phyloP scores from a whole-genome alignment of 108 stramenopile genomes.

The Skeletonema marinoi region DNA sequence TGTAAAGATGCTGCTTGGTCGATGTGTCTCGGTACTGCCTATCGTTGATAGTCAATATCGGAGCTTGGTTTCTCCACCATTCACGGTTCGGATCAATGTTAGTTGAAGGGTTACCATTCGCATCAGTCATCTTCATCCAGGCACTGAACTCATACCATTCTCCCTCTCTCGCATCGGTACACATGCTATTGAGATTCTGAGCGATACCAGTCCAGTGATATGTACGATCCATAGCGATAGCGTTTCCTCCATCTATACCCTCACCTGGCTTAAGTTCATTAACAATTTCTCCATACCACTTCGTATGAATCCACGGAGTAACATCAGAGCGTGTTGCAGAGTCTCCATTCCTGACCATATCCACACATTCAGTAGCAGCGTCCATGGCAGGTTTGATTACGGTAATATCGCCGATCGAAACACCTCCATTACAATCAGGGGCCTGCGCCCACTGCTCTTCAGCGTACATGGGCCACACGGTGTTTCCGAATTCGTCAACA shows the following conservation, averaged over 20 bases:
- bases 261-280: slow-evolving; percentile 14
- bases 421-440: slow-evolving; percentile 35
- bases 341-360: slow-evolving; percentile 45
- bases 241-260: slow-evolving; percentile 29
- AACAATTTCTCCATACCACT: slow-evolving; percentile 1
- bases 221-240: slow-evolving; percentile 28
- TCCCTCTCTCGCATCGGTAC: slow-evolving; percentile 26
- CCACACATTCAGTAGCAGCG: slow-evolving; percentile 10
- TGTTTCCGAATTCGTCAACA: slow-evolving; percentile 30
- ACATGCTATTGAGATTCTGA: slow-evolving; percentile 37
- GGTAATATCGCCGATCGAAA: slow-evolving; percentile 24
- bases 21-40: slow-evolving; percentile 18
- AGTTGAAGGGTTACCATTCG: slow-evolving; percentile 18
- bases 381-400: slow-evolving; percentile 35
- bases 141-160: slow-evolving; percentile 41
- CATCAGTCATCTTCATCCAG: slow-evolving; percentile 24
- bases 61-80: slow-evolving; percentile 20
- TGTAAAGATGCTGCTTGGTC: slow-evolving; percentile 26
- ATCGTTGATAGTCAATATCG: slow-evolving; percentile 19
- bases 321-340: slow-evolving; percentile 1
- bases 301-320: slow-evolving; percentile 40
- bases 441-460: slow-evolving; percentile 44
- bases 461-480: slow-evolving; percentile 45
- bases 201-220: slow-evolving; percentile 37
- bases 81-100: slow-evolving; percentile 31